Percentiles rank a stretch among this genome's conserved stretches.
phyloP scores from a whole-genome alignment of 768 basidiomycete genomes.

The Suillus brevipes region DNA sequence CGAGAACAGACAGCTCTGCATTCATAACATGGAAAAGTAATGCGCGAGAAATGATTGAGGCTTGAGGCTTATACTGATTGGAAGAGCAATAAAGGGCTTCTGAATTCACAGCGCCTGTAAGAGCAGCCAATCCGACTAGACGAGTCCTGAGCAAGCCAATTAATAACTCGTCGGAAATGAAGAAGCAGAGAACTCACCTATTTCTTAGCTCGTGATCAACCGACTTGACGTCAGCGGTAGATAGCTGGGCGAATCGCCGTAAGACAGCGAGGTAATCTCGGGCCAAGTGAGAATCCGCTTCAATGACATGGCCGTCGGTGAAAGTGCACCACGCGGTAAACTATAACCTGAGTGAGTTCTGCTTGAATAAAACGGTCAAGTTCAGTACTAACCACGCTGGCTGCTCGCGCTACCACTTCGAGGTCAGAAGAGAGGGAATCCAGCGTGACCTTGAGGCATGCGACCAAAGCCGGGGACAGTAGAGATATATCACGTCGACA shows the following conservation, averaged over 20 bases:
- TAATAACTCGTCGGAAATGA: background rate
- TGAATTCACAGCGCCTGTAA: constrained; percentile 79
- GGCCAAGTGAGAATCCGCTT: constrained; percentile 70
- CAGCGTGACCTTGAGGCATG: constrained; percentile 61
- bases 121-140: constrained; percentile 81
- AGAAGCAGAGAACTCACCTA: constrained; percentile 46
- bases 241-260: constrained; percentile 61
- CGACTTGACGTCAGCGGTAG: constrained; percentile 46
- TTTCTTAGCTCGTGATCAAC: constrained; percentile 72
- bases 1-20: constrained; percentile 56
- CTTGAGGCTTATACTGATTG: constrained; percentile 71
- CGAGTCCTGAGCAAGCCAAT: constrained; percentile 55
- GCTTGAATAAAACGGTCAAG: background rate
- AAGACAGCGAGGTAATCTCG: constrained; percentile 70
- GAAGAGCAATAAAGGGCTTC: constrained; percentile 79
- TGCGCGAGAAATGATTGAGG: constrained; percentile 67
- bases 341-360: constrained; percentile 37
- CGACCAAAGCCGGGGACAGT: constrained; percentile 67
- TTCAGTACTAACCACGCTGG: constrained; percentile 67
- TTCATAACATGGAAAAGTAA: constrained; percentile 68
- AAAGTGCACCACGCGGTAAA: constrained; percentile 93
- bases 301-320: constrained; percentile 82
- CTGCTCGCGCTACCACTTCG: constrained; percentile 75
- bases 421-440: constrained; percentile 60
- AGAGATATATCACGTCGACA: constrained; percentile 82